Percentiles rank a stretch among this genome's conserved stretches.
Conservation (phyloP, 257 asterid genomes). For the Petunia axillaris region DNA sequence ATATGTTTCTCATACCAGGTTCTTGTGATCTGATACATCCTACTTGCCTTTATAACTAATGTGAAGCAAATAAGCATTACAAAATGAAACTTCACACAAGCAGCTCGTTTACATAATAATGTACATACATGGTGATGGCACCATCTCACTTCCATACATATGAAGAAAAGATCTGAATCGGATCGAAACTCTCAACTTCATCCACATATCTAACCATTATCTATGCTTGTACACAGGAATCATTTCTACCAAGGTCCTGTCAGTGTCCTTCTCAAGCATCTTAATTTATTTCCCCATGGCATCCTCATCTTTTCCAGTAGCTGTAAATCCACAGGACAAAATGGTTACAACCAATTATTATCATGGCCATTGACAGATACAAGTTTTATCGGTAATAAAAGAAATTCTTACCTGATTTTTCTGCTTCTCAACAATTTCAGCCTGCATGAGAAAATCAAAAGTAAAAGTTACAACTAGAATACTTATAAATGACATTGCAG, state of each 20-base stretch:
- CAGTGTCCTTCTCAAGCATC: slow-evolving; percentile 75
- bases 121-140: slow-evolving; percentile 26
- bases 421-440: slow-evolving; percentile 72
- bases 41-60: slow-evolving; percentile 20
- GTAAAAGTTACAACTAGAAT: neutral
- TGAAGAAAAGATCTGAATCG: slow-evolving; percentile 25
- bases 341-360: neutral
- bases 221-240: neutral
- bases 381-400: neutral
- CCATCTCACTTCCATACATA: slow-evolving; percentile 28
- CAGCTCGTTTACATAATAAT: slow-evolving; percentile 31
- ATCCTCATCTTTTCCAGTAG: slow-evolving; percentile 53
- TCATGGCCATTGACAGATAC: neutral
- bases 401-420: slow-evolving; percentile 64
- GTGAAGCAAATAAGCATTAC: slow-evolving; percentile 7
- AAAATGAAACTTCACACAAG: slow-evolving; percentile 28
- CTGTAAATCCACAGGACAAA: slow-evolving; percentile 35
- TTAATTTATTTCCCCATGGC: slow-evolving; percentile 56
- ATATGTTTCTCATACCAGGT: neutral
- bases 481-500: neutral
- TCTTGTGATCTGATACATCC: slow-evolving; percentile 5
- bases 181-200: slow-evolving; percentile 31
- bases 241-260: slow-evolving; percentile 82
- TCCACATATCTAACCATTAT: slow-evolving; percentile 28
- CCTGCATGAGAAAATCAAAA: slow-evolving; percentile 47